Evolutionary conservation across 371 early-diverging fungal species (phyloP).

Genomic region (Smittium culicis): DNA sequence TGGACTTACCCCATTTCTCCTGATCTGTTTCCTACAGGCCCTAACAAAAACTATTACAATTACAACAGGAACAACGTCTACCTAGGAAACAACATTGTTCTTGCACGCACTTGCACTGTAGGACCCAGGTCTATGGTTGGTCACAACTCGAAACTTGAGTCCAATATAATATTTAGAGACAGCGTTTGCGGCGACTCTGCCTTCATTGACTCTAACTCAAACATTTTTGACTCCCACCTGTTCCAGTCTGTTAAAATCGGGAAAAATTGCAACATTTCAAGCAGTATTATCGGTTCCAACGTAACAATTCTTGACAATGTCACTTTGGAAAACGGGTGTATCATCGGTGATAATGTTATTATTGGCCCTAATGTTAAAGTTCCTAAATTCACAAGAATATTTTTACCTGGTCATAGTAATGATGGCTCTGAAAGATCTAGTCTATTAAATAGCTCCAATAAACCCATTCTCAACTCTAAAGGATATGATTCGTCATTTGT

Average conservation of each 20-base stretch:
- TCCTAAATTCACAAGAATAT: slow-evolving; percentile 41
- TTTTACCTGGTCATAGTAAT: slow-evolving; percentile 38
- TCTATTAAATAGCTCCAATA: slow-evolving; percentile 46
- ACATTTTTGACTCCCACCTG: slow-evolving; percentile 62
- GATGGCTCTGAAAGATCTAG: slow-evolving; percentile 46
- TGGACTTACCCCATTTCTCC: slow-evolving; percentile 91
- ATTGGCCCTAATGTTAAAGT: slow-evolving; percentile 64
- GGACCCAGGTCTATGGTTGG: slow-evolving; percentile 75
- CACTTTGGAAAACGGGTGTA: slow-evolving; percentile 46
- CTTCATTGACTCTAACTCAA: slow-evolving; percentile 59
- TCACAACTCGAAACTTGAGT: slow-evolving; percentile 54
- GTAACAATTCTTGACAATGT: slow-evolving; percentile 51
- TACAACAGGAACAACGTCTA: slow-evolving; percentile 68
- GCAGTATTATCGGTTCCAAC: slow-evolving; percentile 59
- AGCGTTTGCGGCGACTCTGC: slow-evolving; percentile 76
- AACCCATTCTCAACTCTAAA: slow-evolving; percentile 28
- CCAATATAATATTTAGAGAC: slow-evolving; percentile 49
- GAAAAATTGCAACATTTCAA: slow-evolving; percentile 43
- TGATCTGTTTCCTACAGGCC: slow-evolving; percentile 52
- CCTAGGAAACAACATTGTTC: slow-evolving; percentile 57
- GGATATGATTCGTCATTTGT: slow-evolving; percentile 16
- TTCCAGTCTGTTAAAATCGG: slow-evolving; percentile 64
- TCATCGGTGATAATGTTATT: slow-evolving; percentile 45
- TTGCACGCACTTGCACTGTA: slow-evolving; percentile 59
- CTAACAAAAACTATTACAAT: slow-evolving; percentile 48